These are phyloP conservation scores for Cyberlindnera euphorbiiphila DNA, from an alignment of 805 yeast species.

Conservation along the genomic window DNA sequence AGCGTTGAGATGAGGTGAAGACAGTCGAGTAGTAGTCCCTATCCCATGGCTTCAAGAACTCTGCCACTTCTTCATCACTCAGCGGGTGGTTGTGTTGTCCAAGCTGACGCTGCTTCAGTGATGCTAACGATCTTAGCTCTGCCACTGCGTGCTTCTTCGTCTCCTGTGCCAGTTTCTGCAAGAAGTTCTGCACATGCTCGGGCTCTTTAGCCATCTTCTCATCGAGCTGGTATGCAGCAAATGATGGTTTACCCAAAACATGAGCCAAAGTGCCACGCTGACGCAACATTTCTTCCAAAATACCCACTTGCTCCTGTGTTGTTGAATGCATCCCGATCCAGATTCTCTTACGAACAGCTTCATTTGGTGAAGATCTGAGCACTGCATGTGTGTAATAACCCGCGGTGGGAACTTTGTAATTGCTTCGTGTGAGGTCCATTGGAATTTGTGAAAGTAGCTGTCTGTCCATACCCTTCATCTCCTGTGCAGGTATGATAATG, in stretches of 20 bases:
- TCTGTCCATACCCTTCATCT: slow-evolving; percentile 23
- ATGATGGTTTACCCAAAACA: slow-evolving; percentile 66
- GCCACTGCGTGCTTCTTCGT: slow-evolving; percentile 49
- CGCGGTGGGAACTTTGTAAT: slow-evolving; percentile 51
- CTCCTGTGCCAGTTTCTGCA: slow-evolving; percentile 52
- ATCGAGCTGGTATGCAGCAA: slow-evolving; percentile 73
- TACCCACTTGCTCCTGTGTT: slow-evolving; percentile 53
- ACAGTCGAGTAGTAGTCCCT: slow-evolving; percentile 60
- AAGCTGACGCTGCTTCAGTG: slow-evolving; percentile 32
- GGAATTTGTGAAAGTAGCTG: slow-evolving; percentile 27
- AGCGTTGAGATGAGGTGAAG: slow-evolving; percentile 30
- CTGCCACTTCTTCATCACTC: slow-evolving; percentile 39
- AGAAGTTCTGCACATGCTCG: slow-evolving; percentile 65
- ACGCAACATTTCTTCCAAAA: slow-evolving; percentile 55
- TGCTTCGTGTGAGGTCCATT: slow-evolving; percentile 36
- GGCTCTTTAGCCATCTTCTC: slow-evolving; percentile 90
- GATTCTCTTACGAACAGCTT: slow-evolving; percentile 54
- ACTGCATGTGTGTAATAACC: slow-evolving; percentile 66
- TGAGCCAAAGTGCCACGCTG: slow-evolving; percentile 69
- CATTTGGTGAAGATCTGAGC: slow-evolving; percentile 53
- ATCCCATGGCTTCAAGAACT: slow-evolving; percentile 82
- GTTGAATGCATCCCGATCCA: slow-evolving; percentile 77
- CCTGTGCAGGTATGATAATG: slow-evolving; percentile 21
- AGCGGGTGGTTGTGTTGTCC: slow-evolving; percentile 20
- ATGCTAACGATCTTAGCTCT: slow-evolving; percentile 53